Conservation (phyloP, 2,329 filamentous ascomycete genomes). For the Whalleya microplaca region DNA sequence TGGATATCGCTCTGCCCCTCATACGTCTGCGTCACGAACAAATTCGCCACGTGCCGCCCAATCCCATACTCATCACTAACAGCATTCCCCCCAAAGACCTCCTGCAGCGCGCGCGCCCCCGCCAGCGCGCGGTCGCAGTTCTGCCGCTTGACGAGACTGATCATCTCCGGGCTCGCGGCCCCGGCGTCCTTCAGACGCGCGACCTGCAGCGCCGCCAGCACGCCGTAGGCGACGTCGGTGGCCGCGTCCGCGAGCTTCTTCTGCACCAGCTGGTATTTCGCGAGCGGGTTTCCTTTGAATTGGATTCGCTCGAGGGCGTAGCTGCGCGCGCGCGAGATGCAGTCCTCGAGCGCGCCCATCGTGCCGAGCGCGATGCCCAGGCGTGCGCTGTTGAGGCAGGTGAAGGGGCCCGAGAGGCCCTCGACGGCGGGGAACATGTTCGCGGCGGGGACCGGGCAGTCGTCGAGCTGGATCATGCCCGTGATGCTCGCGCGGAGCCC, state of each 20-base stretch:
- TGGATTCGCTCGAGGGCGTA: conserved; percentile 95
- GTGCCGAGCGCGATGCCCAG: conserved; percentile 94
- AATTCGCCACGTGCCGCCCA: conserved; percentile 89
- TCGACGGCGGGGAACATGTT: conserved; percentile 95
- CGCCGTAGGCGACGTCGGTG: conserved; percentile 89
- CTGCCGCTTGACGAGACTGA: conserved; percentile 93
- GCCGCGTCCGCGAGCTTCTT: conserved; percentile 95
- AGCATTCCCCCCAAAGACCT: conserved; percentile 98
- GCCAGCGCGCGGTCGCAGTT: conserved; percentile 90
- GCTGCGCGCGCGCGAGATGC: conserved; percentile 75
- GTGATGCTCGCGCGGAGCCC: conserved; percentile 91
- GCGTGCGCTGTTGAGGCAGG: conserved; percentile 90
- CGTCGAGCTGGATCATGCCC: conserved; percentile 96
- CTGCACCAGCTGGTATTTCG: conserved; percentile 95
- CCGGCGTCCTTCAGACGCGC: conserved; percentile 91
- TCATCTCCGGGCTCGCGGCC: conserved; percentile 91
- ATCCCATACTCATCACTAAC: conserved; percentile 97
- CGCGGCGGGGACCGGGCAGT: conserved; percentile 81
- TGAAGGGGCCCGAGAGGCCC: conserved; percentile 86
- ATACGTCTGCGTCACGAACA: conserved; percentile 97
- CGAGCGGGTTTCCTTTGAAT: conserved; percentile 93
- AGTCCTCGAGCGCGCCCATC: conserved; percentile 93
- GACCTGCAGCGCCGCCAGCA: conserved; percentile 88
- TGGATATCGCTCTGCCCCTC: conserved; percentile 99
- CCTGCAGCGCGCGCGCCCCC: conserved; percentile 81